These are phyloP conservation scores for Ganoderma sinense DNA, from an alignment of 1,284 basidiomycete species.

Conservation along the genomic window DNA sequence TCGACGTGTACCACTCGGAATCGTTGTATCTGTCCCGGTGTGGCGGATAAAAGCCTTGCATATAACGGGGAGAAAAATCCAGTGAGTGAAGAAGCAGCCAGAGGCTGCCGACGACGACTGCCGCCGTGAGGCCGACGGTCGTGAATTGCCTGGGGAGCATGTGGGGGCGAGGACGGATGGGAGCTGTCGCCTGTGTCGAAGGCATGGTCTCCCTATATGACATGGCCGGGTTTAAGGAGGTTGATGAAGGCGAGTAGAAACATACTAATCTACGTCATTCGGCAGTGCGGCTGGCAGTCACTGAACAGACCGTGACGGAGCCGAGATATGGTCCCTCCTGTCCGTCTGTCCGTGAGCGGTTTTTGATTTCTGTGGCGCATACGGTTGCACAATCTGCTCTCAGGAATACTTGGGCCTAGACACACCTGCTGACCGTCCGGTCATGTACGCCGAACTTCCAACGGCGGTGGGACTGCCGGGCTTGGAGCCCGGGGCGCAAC, in stretches of 20 bases:
- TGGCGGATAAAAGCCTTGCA: conserved; percentile 10
- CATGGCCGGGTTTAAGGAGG: conserved; percentile 1
- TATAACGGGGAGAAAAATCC: not conserved
- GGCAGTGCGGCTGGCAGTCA: not conserved
- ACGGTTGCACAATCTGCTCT: not conserved
- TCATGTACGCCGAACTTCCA: not conserved
- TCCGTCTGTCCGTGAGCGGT: not conserved
- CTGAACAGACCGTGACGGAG: not conserved
- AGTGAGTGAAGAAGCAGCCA: conserved; percentile 20
- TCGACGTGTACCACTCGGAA: not conserved
- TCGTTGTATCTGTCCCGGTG: not conserved
- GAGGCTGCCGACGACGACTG: conserved; percentile 16
- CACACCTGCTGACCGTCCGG: not conserved
- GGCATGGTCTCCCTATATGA: not conserved
- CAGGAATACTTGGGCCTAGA: not conserved
- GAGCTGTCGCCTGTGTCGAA: not conserved
- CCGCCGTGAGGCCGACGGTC: conserved; percentile 16
- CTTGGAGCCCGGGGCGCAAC: not conserved
- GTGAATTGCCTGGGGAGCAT: conserved; percentile 13
- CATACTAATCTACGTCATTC: not conserved
- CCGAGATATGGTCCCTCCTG: not conserved
- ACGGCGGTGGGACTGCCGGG: not conserved
- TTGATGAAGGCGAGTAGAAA: not conserved
- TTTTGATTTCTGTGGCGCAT: not conserved
- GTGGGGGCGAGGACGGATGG: conserved; percentile 4